phyloP scores from a whole-genome alignment of 306 rosid genomes.

The Rubus idaeus region DNA sequence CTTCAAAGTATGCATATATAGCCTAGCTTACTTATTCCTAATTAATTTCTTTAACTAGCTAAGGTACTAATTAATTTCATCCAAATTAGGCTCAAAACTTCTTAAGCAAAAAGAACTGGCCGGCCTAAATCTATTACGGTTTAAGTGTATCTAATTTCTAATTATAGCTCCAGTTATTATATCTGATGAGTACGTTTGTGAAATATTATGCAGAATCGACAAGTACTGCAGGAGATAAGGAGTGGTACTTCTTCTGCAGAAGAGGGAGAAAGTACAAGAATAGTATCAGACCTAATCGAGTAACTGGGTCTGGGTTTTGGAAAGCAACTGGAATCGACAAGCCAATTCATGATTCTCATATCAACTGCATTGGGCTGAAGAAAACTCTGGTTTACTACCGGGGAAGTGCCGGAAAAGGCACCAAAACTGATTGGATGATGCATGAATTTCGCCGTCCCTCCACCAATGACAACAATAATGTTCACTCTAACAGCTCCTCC shows the following conservation, averaged over 20 bases:
- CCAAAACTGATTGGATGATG: conserved; percentile 99
- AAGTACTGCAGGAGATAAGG: conserved; percentile 53
- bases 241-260: conserved; percentile 76
- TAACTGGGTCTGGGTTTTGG: conserved; percentile 88
- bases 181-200: not conserved
- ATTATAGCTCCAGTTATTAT: not conserved
- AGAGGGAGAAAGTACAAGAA: conserved; percentile 95
- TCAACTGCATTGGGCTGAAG: conserved; percentile 75
- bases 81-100: not conserved
- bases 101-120: not conserved
- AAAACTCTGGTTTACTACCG: conserved; percentile 84
- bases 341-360: conserved; percentile 38
- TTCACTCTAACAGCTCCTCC: not conserved
- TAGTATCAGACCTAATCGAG: conserved; percentile 83
- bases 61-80: not conserved
- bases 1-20: conserved; percentile 81
- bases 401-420: conserved; percentile 89
- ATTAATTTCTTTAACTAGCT: not conserved
- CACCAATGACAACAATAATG: not conserved
- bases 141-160: not conserved
- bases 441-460: conserved; percentile 91
- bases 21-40: not conserved
- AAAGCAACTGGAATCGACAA: conserved; percentile 93
- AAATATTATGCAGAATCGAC: conserved; percentile 34
- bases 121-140: not conserved